Evolutionary conservation across 139 green algal species (phyloP), one percentile per base, ranked within the genome.

Genomic region (Trebouxia sp.): DNA sequence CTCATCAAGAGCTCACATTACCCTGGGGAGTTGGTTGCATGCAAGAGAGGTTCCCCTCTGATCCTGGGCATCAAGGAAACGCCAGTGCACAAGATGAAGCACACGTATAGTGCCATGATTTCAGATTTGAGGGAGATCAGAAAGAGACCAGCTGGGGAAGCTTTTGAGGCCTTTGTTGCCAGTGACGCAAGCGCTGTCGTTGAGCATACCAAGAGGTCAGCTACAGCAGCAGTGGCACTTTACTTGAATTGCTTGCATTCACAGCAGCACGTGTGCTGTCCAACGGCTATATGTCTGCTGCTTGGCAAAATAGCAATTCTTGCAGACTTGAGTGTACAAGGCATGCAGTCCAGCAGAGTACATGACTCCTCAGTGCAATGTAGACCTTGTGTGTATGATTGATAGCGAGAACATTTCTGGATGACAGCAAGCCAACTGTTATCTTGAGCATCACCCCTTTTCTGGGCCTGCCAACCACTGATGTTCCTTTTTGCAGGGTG

Each of bases 1-100:
- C 88, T 99, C 15, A 90, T 99, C 84, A 99, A 99, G 90, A 95
- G 87, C 51, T 86, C 81, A 3, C 91, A 98, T 83, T 99, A 97
- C 82, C 96, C 97, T 6, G 95, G 95, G 24, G 93, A 99, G 91
- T 80, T 99, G 69, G 93, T 99, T 38, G 96, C 94, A 6, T 98
- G 92, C 92, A 98, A 98, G 89, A 90, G 94, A 47, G 97, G 97
- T 53, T 94, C 87, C 48, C 96, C 96, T 35, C 90, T 99, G 42
- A 93, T 99, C 41, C 75, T 99, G 69, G 96, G 94, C 39, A 90
- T 99, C 82, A 87, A 88, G 75, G 88, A 91, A 56, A 45, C 74
- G 15, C 47, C 55, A 47, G 62, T 62, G 10, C 26, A 69, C 56
- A 48, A 39, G 15, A 7, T 39, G 45, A 50, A 77, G 32, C 37